Conservation (phyloP, 2,329 filamentous ascomycete species). For the Paramyrothecium roridum region DNA sequence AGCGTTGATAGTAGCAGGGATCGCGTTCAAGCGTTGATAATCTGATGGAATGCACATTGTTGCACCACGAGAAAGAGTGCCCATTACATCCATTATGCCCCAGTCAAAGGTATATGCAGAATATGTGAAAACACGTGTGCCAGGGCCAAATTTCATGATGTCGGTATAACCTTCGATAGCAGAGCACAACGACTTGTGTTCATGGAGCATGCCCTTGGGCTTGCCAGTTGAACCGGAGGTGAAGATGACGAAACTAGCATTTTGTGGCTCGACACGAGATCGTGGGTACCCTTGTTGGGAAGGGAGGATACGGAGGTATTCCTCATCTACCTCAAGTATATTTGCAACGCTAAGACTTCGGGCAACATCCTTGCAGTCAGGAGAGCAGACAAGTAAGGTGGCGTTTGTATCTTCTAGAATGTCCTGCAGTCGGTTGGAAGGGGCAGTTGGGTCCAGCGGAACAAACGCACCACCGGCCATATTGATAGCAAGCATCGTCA, state of each 20-base stretch:
- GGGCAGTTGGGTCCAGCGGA: slow-evolving; percentile 10
- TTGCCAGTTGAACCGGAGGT: slow-evolving; percentile 6
- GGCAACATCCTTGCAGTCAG: background rate
- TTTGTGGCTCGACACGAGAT: background rate
- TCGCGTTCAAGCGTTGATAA: background rate
- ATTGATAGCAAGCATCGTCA: slow-evolving; percentile 11
- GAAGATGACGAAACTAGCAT: slow-evolving; percentile 6
- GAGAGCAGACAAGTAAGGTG: background rate
- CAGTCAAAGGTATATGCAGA: slow-evolving; percentile 15
- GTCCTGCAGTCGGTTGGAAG: background rate
- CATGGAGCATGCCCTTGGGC: slow-evolving; percentile 4
- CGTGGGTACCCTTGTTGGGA: background rate
- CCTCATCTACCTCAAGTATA: background rate
- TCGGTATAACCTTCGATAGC: slow-evolving; percentile 3
- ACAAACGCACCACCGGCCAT: slow-evolving; percentile 13
- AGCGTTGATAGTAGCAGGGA: slow-evolving; percentile 2
- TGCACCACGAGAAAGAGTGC: slow-evolving; percentile 4
- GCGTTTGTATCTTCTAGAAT: background rate
- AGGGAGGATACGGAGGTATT: slow-evolving; percentile 2
- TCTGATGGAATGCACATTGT: slow-evolving; percentile 10
- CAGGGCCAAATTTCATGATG: slow-evolving; percentile 3
- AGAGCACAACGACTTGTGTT: slow-evolving; percentile 6
- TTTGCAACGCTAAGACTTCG: background rate
- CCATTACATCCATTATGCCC: slow-evolving; percentile 10
- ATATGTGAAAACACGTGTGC: slow-evolving; percentile 11